A percentile compares a stretch with the other conserved stretches of the same genome.
Conservation (phyloP, 257 asterid genomes). For the Primulina eburnea region DNA sequence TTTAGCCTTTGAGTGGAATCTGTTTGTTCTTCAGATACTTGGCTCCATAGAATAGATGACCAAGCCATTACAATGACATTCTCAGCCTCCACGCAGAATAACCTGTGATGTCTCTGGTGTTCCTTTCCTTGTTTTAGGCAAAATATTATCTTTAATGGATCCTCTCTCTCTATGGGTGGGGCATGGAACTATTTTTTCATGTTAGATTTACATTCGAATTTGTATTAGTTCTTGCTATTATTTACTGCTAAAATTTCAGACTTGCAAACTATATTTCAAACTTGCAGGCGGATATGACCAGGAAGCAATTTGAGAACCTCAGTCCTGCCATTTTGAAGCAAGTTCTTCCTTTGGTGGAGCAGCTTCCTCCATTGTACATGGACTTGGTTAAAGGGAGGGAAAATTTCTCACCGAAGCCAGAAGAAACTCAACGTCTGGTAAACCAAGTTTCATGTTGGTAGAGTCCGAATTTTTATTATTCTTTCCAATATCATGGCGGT, state of each 20-base stretch:
- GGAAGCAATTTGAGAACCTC: constrained; percentile 80
- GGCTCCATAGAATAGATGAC: no score
- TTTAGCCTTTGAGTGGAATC: no score
- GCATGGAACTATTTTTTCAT: background rate
- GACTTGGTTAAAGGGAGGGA: constrained; percentile 92
- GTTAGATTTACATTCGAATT: background rate
- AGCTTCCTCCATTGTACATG: constrained; percentile 91
- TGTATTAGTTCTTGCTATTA: constrained; percentile 9
- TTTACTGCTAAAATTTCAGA: constrained; percentile 2
- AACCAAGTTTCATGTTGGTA: constrained; percentile 4
- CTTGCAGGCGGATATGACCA: constrained; percentile 89
- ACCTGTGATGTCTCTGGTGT: no score
- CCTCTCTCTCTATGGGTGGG: background rate
- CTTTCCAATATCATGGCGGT: background rate
- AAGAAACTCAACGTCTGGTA: constrained; percentile 89
- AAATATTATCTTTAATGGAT: no score
- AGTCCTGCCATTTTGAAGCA: constrained; percentile 91
- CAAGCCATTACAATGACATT: no score
- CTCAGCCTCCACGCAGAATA: no score
- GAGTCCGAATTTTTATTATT: no score
- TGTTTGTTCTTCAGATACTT: no score
- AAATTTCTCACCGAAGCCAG: constrained; percentile 79
- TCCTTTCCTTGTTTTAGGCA: no score
- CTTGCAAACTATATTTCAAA: constrained; percentile 7
- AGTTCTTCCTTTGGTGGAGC: constrained; percentile 91